Conservation (phyloP, 192 early-diverging fungal genomes). For the Ambispora gerdemannii region DNA sequence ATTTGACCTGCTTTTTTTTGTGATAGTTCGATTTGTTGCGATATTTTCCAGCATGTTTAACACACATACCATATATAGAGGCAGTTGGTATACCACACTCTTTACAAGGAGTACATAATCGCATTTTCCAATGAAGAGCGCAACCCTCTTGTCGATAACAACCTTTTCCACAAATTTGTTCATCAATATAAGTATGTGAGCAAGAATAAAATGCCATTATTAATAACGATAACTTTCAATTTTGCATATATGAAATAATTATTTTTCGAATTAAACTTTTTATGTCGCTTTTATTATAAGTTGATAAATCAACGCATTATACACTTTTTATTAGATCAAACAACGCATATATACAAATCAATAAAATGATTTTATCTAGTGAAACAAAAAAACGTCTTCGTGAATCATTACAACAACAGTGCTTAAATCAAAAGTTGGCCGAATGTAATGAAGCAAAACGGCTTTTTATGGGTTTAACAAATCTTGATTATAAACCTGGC, state of each 20-base stretch:
- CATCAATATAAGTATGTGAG: constrained; percentile 21
- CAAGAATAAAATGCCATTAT: constrained; percentile 27
- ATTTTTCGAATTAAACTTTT: constrained; percentile 20
- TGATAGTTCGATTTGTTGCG: not conserved
- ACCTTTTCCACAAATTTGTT: constrained; percentile 22
- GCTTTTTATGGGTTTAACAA: too few relatives aligned
- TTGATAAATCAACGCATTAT: constrained; percentile 8
- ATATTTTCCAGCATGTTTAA: constrained; percentile 1
- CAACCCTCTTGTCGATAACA: constrained; percentile 14
- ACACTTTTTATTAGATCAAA: too few relatives aligned
- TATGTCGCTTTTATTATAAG: constrained; percentile 11
- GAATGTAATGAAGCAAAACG: too few relatives aligned
- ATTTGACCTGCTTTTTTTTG: too few relatives aligned
- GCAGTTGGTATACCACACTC: constrained; percentile 13
- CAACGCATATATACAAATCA: constrained; percentile 2
- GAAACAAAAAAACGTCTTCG: too few relatives aligned
- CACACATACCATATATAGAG: constrained; percentile 9
- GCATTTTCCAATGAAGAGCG: constrained; percentile 12
- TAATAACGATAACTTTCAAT: constrained; percentile 24
- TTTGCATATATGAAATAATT: constrained; percentile 26
- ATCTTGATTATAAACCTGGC: too few relatives aligned
- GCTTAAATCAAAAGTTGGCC: too few relatives aligned
- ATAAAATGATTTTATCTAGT: too few relatives aligned
- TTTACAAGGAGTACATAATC: not conserved
- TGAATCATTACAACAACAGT: too few relatives aligned